Conservation (phyloP, 345 rosid genomes). For the Corchorus capsularis region DNA sequence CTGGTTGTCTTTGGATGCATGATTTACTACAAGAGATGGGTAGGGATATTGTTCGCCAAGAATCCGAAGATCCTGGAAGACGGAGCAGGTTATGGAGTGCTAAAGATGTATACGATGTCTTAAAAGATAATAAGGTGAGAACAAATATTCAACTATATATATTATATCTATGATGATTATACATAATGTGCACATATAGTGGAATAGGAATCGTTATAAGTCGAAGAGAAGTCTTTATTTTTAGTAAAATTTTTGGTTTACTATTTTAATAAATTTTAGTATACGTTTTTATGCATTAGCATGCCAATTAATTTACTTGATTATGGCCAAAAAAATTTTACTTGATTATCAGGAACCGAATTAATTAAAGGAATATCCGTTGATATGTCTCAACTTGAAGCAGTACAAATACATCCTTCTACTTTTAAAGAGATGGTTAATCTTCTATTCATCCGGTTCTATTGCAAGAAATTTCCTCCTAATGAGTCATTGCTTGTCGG, state of each 20-base stretch:
- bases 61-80: constrained; percentile 16
- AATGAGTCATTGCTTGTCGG: no score
- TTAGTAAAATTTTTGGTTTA: rapidly evolving
- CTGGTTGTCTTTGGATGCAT: constrained; percentile 32
- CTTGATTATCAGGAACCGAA: constrained; percentile 22
- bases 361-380: constrained; percentile 32
- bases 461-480: neutral
- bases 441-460: constrained; percentile 35
- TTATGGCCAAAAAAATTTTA: no score
- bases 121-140: constrained; percentile 26
- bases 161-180: no score
- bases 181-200: no score
- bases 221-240: no score
- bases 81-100: constrained; percentile 26
- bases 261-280: neutral
- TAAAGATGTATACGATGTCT: constrained; percentile 24
- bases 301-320: neutral
- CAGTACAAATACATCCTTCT: constrained; percentile 19
- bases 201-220: no score
- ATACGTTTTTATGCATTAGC: neutral
- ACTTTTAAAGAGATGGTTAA: constrained; percentile 32
- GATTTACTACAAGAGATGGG: constrained; percentile 46
- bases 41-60: constrained; percentile 27
- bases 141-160: no score
- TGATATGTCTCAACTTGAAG: constrained; percentile 23